A percentile compares a stretch with the other conserved stretches of the same genome.
Conservation (phyloP, 2,329 filamentous ascomycete species). For the Ceratocystis lukuohia region DNA sequence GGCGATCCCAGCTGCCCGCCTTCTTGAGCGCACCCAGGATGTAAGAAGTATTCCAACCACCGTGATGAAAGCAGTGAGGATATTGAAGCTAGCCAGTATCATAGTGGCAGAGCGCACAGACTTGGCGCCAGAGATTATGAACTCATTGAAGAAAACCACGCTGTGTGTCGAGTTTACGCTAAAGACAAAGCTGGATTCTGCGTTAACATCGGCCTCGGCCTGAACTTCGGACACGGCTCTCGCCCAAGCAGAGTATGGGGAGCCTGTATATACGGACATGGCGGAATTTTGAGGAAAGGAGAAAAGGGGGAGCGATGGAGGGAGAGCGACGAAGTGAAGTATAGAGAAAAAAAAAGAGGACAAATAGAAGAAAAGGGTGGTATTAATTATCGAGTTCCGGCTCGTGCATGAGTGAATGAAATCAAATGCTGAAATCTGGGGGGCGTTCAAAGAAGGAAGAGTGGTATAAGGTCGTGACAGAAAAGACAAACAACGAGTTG, state of each 20-base stretch:
- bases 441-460: neutral
- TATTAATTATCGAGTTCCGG: slow-evolving; percentile 8
- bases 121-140: slow-evolving; percentile 40
- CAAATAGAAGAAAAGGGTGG: neutral
- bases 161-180: slow-evolving; percentile 31
- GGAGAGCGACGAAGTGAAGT: neutral
- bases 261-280: slow-evolving; percentile 11
- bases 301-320: neutral
- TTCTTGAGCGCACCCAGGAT: slow-evolving; percentile 35
- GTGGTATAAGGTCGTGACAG: neutral
- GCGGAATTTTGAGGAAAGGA: neutral
- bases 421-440: neutral
- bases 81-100: slow-evolving; percentile 48
- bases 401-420: neutral
- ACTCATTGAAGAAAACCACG: slow-evolving; percentile 34
- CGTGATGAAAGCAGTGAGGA: slow-evolving; percentile 42
- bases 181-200: slow-evolving; percentile 20
- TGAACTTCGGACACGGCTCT: slow-evolving; percentile 6
- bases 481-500: slow-evolving; percentile 10
- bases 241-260: slow-evolving; percentile 9
- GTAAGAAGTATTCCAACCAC: slow-evolving; percentile 44
- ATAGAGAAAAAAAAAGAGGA: too few relatives aligned
- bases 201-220: slow-evolving; percentile 17
- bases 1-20: slow-evolving; percentile 24
- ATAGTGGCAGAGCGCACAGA: slow-evolving; percentile 49